Conservation (phyloP, 176 grass and related monocot species). For the Zea luxurians region DNA sequence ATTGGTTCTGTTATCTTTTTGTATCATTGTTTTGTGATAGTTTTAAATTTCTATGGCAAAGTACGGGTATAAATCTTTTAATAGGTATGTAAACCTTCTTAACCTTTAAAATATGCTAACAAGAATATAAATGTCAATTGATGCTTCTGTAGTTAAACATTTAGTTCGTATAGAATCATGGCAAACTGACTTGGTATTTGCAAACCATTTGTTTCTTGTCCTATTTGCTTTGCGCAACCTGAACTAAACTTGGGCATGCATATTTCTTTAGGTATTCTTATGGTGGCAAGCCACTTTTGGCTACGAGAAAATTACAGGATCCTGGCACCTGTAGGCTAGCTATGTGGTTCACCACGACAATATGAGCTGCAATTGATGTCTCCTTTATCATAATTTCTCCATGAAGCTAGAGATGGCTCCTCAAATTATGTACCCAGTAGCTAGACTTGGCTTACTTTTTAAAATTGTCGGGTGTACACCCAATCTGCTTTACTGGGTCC, state of each 20-base stretch:
- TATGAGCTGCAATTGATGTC: conserved; percentile 95
- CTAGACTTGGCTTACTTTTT: too few species aligned
- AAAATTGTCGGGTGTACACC: background rate
- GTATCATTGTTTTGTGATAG: too few species aligned
- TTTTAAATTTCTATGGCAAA: too few species aligned
- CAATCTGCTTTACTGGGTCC: background rate
- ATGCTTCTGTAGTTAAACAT: conserved; percentile 35
- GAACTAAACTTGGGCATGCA: conserved; percentile 19
- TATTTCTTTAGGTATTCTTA: conserved; percentile 66
- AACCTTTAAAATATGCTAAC: too few species aligned
- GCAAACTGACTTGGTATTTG: background rate
- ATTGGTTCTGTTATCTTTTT: background rate
- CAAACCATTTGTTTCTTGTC: conserved; percentile 2
- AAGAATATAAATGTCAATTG: too few species aligned
- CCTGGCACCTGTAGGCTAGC: conserved; percentile 44
- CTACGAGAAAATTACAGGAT: conserved; percentile 47
- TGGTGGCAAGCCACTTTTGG: conserved; percentile 57
- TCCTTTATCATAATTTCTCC: conserved; percentile 79
- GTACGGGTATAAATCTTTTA: too few species aligned
- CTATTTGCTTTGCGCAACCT: background rate
- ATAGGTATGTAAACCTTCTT: too few species aligned
- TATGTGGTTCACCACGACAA: conserved; percentile 53
- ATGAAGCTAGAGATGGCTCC: conserved; percentile 59
- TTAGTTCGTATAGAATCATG: background rate
- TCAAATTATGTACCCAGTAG: conserved; percentile 57